Evolutionary conservation across 2,329 filamentous ascomycete genomes (phyloP).

Genomic region (Lecanicillium sp.): DNA sequence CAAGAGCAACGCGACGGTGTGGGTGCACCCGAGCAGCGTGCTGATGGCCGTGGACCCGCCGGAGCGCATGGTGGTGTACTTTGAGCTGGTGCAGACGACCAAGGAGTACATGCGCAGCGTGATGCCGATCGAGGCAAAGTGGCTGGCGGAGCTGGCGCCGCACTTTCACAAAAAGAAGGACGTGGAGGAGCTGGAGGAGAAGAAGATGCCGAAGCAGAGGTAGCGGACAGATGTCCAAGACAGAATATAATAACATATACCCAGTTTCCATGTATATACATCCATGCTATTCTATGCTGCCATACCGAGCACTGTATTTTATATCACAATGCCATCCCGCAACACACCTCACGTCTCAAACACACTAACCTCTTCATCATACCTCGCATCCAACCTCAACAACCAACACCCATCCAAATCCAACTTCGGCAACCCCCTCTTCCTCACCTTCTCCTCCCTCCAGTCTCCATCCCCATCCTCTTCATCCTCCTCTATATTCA

Average conservation of each 20-base stretch:
- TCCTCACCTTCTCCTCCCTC: neutral
- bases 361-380: neutral
- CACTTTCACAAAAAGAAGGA: constrained; percentile 94
- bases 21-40: constrained; percentile 83
- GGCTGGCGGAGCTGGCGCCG: constrained; percentile 84
- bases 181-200: constrained; percentile 73
- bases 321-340: too few relatives aligned
- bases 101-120: constrained; percentile 92
- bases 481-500: neutral
- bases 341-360: too few relatives aligned
- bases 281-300: neutral
- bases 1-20: constrained; percentile 83
- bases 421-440: neutral
- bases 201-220: constrained; percentile 46
- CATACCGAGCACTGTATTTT: too few relatives aligned
- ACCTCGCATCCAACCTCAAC: neutral
- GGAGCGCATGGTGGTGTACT: constrained; percentile 78
- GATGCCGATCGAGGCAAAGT: constrained; percentile 76
- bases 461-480: neutral
- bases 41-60: constrained; percentile 72
- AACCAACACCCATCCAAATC: neutral
- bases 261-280: neutral
- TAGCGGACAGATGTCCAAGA: constrained; percentile 3
- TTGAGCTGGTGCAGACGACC: constrained; percentile 72
- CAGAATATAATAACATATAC: neutral